Percentiles rank a stretch among this genome's conserved stretches.
Conservation (phyloP, 345 rosid species). For the Bretschneidera sinensis region DNA sequence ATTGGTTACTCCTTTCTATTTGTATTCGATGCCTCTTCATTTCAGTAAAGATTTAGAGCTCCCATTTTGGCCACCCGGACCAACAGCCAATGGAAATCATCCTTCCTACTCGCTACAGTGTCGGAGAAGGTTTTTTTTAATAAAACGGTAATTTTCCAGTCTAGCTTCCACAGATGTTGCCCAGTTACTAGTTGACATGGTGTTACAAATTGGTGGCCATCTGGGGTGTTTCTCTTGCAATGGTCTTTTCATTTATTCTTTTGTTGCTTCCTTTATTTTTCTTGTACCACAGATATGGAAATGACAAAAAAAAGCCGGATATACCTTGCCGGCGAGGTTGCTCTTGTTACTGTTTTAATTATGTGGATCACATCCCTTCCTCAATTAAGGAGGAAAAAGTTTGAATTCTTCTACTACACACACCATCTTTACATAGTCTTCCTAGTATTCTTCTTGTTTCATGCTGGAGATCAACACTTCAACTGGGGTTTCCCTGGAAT, state of each 20-base stretch:
- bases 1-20: neutral
- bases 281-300: conserved; percentile 39
- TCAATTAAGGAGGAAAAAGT: conserved; percentile 62
- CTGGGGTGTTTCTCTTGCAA: too few species aligned
- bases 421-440: conserved; percentile 74
- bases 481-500: conserved; percentile 63
- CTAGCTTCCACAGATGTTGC: too few species aligned
- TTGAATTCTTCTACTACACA: conserved; percentile 69
- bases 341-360: conserved; percentile 53
- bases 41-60: too few species aligned
- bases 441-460: conserved; percentile 69
- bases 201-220: too few species aligned
- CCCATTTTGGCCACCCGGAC: too few species aligned
- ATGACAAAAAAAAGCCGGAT: conserved; percentile 82
- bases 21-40: too few species aligned
- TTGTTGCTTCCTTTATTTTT: neutral
- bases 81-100: too few species aligned
- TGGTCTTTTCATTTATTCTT: too few species aligned
- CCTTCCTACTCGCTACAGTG: too few species aligned
- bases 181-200: too few species aligned
- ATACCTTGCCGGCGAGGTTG: conserved; percentile 66
- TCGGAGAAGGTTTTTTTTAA: too few species aligned
- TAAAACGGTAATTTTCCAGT: too few species aligned
- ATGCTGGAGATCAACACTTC: conserved; percentile 84
- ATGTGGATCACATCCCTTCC: conserved; percentile 90